Evolutionary conservation across 345 rosid species (phyloP).

Genomic region (Eucalyptus marginata): DNA sequence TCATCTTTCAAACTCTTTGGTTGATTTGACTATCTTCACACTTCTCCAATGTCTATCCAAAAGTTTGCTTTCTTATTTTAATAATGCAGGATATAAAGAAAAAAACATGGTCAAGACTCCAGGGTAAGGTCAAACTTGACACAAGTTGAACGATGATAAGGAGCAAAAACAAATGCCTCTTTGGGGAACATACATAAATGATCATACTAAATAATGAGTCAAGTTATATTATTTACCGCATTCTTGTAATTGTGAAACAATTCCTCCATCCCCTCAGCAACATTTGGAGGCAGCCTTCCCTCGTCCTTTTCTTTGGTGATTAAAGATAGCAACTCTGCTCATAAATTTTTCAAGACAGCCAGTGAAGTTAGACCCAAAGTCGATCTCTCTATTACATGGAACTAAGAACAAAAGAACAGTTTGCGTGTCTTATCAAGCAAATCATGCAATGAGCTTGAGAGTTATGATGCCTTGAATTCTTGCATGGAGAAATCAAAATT

Average conservation of each 20-base stretch:
- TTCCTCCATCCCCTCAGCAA: conserved; percentile 82
- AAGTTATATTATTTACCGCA: conserved; percentile 52
- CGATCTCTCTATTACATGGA: not conserved
- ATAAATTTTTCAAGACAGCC: not conserved
- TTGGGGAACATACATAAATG: not conserved
- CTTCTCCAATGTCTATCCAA: not conserved
- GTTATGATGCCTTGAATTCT: not conserved
- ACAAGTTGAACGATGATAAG: not conserved
- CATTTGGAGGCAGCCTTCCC: conserved; percentile 62
- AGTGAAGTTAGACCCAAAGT: not conserved
- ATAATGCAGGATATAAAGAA: not conserved
- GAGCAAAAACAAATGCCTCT: not conserved
- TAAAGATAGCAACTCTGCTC: conserved; percentile 70
- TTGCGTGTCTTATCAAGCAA: not conserved
- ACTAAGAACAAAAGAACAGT: not conserved
- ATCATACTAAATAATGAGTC: conserved; percentile 6
- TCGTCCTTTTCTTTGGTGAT: conserved; percentile 60
- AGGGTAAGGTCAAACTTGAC: not conserved
- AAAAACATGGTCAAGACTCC: not conserved
- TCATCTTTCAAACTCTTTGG: not conserved
- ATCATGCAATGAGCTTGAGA: not conserved
- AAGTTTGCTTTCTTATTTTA: not conserved
- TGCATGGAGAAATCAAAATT: not conserved
- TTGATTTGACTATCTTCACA: not conserved
- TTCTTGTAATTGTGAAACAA: conserved; percentile 75